phyloP scores from a whole-genome alignment of 2,329 filamentous ascomycete genomes.

The Cercospora sesami region DNA sequence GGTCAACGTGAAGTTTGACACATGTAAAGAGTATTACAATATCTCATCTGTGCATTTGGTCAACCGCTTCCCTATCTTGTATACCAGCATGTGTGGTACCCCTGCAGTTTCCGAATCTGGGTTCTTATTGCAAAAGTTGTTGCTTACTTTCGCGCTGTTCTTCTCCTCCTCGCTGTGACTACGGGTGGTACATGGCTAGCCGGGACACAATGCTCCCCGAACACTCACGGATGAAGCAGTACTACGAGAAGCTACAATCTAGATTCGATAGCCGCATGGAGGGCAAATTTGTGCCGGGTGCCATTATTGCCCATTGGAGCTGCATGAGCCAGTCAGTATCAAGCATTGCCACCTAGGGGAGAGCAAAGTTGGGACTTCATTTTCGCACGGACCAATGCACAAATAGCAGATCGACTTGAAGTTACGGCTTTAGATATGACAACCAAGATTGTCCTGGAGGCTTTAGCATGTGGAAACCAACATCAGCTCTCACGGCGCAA shows the following conservation, averaged over 20 bases:
- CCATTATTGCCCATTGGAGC: not conserved
- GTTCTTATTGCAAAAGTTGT: not conserved
- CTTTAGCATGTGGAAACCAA: not conserved
- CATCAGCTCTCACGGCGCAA: not conserved
- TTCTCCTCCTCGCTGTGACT: not conserved
- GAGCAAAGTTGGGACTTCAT: not conserved
- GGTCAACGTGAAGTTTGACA: not conserved
- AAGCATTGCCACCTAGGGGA: too few relatives aligned
- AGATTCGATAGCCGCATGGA: not conserved
- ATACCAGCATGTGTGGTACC: too few relatives aligned
- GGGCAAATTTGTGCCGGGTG: too few relatives aligned
- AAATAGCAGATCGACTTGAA: not conserved
- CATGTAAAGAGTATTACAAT: not conserved
- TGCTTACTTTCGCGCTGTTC: not conserved
- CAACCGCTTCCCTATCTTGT: too few relatives aligned
- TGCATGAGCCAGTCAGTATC: too few relatives aligned
- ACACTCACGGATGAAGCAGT: not conserved
- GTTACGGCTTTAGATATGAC: not conserved
- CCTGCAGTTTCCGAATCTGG: too few relatives aligned
- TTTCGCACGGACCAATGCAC: not conserved
- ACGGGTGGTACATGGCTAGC: not conserved
- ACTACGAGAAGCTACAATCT: not conserved
- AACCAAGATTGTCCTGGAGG: not conserved
- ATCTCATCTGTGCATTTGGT: not conserved
- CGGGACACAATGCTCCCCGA: not conserved